Evolutionary conservation across 768 basidiomycete species (phyloP).

Genomic region (Guyanaporus albipodus): DNA sequence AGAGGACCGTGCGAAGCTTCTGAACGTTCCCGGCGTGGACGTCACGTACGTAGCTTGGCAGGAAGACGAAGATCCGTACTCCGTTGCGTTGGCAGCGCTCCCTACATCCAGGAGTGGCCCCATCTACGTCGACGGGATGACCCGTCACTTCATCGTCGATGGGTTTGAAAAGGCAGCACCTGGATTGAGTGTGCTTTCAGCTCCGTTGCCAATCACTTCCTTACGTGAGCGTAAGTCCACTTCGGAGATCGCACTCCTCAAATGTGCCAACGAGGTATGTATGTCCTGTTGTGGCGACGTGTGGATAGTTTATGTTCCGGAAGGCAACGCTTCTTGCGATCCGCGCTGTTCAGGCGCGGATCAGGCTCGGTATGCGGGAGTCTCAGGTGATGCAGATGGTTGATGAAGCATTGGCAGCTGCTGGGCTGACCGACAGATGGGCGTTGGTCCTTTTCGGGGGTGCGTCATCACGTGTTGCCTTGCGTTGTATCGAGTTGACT

Average conservation of each 20-base stretch:
- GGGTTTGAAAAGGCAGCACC: slow-evolving; percentile 49
- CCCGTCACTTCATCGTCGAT: slow-evolving; percentile 61
- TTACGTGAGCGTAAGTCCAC: slow-evolving; percentile 72
- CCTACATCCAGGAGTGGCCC: slow-evolving; percentile 26
- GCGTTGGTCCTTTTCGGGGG: slow-evolving; percentile 78
- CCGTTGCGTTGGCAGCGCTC: slow-evolving; percentile 38
- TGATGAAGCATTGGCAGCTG: slow-evolving; percentile 46
- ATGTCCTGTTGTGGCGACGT: background rate
- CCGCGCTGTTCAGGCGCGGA: slow-evolving; percentile 52
- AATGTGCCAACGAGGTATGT: slow-evolving; percentile 74
- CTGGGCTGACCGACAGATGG: slow-evolving; percentile 56
- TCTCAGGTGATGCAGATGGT: slow-evolving; percentile 64
- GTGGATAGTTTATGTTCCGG: background rate
- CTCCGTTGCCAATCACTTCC: slow-evolving; percentile 50
- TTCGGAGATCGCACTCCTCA: slow-evolving; percentile 66
- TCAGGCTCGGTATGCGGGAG: slow-evolving; percentile 73
- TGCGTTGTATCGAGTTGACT: background rate
- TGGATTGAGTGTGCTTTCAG: slow-evolving; percentile 40
- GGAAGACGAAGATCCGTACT: slow-evolving; percentile 67
- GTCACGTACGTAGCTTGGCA: slow-evolving; percentile 55
- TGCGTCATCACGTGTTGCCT: slow-evolving; percentile 32
- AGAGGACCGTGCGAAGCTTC: slow-evolving; percentile 58
- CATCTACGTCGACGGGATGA: slow-evolving; percentile 59
- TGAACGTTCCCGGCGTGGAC: slow-evolving; percentile 47
- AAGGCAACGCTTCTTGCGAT: slow-evolving; percentile 80